phyloP scores from a whole-genome alignment of 306 rosid species.

The Pyrus pyrifolia region DNA sequence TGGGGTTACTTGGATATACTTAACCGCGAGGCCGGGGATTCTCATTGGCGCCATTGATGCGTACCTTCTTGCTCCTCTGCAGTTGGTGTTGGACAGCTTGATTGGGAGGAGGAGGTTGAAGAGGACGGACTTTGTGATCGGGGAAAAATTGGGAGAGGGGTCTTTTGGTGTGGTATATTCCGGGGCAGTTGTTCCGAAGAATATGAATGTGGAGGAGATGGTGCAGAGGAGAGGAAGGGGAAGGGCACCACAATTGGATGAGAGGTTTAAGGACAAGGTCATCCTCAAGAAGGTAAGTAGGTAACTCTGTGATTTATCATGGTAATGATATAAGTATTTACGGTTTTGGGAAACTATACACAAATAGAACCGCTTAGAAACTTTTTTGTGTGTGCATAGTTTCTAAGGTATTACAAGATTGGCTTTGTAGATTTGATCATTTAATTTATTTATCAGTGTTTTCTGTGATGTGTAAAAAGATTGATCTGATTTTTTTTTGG shows the following conservation, averaged over 20 bases:
- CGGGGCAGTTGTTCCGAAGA: conserved; percentile 61
- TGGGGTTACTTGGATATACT: conserved; percentile 68
- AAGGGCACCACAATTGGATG: conserved; percentile 26
- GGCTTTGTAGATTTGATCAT: background rate
- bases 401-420: too few relatives aligned
- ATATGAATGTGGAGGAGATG: conserved; percentile 25
- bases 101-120: conserved; percentile 69
- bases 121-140: conserved; percentile 56
- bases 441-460: background rate
- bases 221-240: conserved; percentile 41
- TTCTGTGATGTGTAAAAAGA: background rate
- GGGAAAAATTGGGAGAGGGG: conserved; percentile 85
- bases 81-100: conserved; percentile 57
- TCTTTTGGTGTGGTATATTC: conserved; percentile 88
- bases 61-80: conserved; percentile 85
- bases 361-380: background rate
- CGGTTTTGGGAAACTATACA: background rate
- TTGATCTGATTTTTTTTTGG: conserved; percentile 5
- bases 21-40: conserved; percentile 89
- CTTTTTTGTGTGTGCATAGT: too few relatives aligned
- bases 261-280: conserved; percentile 64
- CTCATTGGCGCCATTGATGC: conserved; percentile 89
- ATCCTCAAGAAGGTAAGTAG: conserved; percentile 76
- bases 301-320: background rate
- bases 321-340: too few relatives aligned